Base-by-base conservation (phyloP, 2,329 filamentous ascomycete genomes). In the Ampelomyces quisqualis region DNA sequence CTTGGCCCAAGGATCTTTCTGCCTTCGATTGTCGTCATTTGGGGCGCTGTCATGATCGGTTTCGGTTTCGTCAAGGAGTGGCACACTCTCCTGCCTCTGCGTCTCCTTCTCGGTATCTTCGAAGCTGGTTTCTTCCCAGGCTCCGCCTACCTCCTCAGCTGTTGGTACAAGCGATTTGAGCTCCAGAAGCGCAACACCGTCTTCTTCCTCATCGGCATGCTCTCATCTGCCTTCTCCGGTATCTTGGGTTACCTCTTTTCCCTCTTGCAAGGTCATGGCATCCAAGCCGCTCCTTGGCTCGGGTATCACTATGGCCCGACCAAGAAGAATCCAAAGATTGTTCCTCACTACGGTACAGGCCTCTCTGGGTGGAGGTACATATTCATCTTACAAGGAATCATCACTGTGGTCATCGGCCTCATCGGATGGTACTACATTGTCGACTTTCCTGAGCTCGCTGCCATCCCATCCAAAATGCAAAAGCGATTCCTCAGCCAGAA, bases 81-180 rank as follows among this genome's bases (percentile, higher is more conserved):
- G 57, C 49, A 53, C 15, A 49, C 45, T 13, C 29, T 60, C n/a
- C 43, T 57, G 4, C 51, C 49, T 6, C 50, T 60, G 13, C 55
- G 56, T 23, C 35, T 58, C 3, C 14, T 60, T 11, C 44, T 60
- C 4, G 56, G 55, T 52, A 44, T 57, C 36, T 55, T 58, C 24
- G 55, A 62, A 40, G 54, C 57, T 36, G 60, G 58, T 6, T 55
- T 64, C 38, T 64, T 62, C 32, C 59, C 59, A 7, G 49, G 53
- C 7, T 45, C 43, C 2, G 47, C 76, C 13, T 80, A 77, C 55
- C 73, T 80, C 35, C 69, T 81, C 6, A 78, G 77, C 1, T 78
- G 77, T 63, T 83, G 79, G 77, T 83, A 82, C 49, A 75, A 75
- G 34, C 70, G 75, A 14, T 73, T 76, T 32, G 78, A 82, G 53